These are phyloP conservation scores for Mrakia hoshinonis DNA, from an alignment of 768 basidiomycete genomes.

Conservation along the genomic window DNA sequence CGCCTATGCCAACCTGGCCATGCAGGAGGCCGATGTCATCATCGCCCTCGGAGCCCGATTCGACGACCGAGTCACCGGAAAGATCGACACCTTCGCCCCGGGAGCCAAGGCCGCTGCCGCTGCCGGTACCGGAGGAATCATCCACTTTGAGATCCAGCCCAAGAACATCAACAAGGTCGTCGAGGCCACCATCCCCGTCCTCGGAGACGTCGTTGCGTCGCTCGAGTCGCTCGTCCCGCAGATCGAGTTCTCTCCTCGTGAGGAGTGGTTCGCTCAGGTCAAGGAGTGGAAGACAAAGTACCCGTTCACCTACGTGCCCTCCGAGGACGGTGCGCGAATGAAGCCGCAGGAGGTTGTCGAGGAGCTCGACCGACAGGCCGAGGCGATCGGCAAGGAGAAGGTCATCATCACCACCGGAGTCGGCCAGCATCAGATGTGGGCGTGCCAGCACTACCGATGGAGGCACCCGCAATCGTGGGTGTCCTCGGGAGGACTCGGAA, in stretches of 20 bases:
- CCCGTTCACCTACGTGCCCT: constrained; percentile 79
- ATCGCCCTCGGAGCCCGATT: constrained; percentile 94
- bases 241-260: constrained; percentile 56
- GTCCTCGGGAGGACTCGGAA: constrained; percentile 40
- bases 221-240: constrained; percentile 68
- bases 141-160: constrained; percentile 96
- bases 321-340: constrained; percentile 56
- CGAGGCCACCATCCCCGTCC: constrained; percentile 82
- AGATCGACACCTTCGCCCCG: constrained; percentile 79
- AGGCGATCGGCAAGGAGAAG: constrained; percentile 60
- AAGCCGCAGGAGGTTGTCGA: constrained; percentile 97
- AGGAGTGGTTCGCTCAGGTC: constrained; percentile 76
- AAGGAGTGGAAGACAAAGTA: constrained; percentile 73
- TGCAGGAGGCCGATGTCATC: constrained; percentile 95
- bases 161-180: constrained; percentile 99
- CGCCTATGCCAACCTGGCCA: constrained; percentile 94
- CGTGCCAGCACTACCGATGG: constrained; percentile 90
- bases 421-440: constrained; percentile 99
- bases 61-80: constrained; percentile 96
- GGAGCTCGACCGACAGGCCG: constrained; percentile 70
- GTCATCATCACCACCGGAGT: constrained; percentile 87
- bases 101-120: constrained; percentile 76
- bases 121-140: constrained; percentile 85
- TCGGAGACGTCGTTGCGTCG: constrained; percentile 85
- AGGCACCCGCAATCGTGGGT: constrained; percentile 71